Evolutionary conservation across 176 grass and related monocot genomes (phyloP), one percentile per base, ranked within the genome.

Genomic region (Eremochloa ophiuroides): DNA sequence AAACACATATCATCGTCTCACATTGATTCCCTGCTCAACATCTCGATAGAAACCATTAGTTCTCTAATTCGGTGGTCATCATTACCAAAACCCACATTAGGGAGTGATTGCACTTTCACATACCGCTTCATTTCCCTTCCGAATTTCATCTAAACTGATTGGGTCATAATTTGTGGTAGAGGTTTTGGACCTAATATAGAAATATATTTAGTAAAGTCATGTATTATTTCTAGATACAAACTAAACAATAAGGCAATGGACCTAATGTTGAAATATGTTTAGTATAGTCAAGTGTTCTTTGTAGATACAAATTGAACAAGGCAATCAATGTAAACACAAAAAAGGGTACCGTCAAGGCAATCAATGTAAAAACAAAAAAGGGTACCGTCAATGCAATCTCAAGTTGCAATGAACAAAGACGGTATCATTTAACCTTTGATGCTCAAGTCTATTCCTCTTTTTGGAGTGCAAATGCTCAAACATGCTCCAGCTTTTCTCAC

Each of bases 81-180:
- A n/a, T n/a, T n/a, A n/a, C n/a, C n/a, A n/a, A n/a, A n/a, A n/a
- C n/a, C n/a, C n/a, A n/a, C n/a, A n/a, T n/a, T n/a, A n/a, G n/a
- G n/a, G n/a, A n/a, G n/a, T n/a, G n/a, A n/a, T n/a, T n/a, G n/a
- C n/a, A n/a, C n/a, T n/a, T n/a, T n/a, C n/a, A n/a, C n/a, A n/a
- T n/a, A n/a, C n/a, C n/a, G n/a, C 68, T 46, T 27, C 23, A 44
- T 71, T 71, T 27, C 68, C 40, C 39, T 71, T 71, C 15, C 23
- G 10, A 44, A 71, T 71, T 71, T 71, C 68, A 23, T 47, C 69
- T 25, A 72, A 47, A 71, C n/a, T 71, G 68, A 71, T 71, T 71
- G 40, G 40, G 40, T 71, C 39, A 71, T 71, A 71, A 1, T 71
- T 71, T 30, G 41, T 71, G 29, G 69, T 71, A 47, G 25, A 5